Evolutionary conservation across 208 protist genomes (phyloP).

Genomic region (Wallacemonas rigidus): DNA sequence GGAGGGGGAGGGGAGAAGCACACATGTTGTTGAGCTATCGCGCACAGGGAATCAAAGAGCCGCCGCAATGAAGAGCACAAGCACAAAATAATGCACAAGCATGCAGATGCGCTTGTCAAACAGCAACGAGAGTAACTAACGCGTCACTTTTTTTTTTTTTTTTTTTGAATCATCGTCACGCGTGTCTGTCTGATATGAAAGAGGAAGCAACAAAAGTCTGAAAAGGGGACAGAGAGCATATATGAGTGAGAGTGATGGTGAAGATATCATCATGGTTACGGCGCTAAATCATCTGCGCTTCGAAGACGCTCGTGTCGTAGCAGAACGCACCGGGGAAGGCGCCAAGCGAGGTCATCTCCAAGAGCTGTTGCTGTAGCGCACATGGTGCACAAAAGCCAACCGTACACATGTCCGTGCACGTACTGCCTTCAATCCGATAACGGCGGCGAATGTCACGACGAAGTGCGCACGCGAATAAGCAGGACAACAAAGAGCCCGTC

Average conservation of each 20-base stretch:
- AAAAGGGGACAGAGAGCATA: neutral
- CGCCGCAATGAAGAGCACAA: no score
- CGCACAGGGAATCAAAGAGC: no score
- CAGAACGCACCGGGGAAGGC: constrained; percentile 61
- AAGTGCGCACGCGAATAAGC: constrained; percentile 15
- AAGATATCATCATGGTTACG: neutral
- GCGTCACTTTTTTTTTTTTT: no score
- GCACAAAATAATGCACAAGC: no score
- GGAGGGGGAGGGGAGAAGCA: no score
- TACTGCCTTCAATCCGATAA: constrained; percentile 28
- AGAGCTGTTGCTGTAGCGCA: constrained; percentile 49
- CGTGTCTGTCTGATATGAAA: no score
- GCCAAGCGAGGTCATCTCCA: constrained; percentile 59
- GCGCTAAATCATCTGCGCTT: constrained; percentile 13
- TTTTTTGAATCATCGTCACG: no score
- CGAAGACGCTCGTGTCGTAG: constrained; percentile 30
- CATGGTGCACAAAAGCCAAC: constrained; percentile 39
- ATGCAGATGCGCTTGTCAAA: no score
- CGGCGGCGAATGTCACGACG: constrained; percentile 24
- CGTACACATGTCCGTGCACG: constrained; percentile 26
- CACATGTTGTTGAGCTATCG: no score
- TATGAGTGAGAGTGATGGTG: neutral
- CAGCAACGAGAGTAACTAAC: no score
- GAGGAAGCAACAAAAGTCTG: neutral
- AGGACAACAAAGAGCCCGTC: neutral